These are phyloP conservation scores for Termitomyces sp. DNA, from an alignment of 768 basidiomycete species.

Conservation along the genomic window DNA sequence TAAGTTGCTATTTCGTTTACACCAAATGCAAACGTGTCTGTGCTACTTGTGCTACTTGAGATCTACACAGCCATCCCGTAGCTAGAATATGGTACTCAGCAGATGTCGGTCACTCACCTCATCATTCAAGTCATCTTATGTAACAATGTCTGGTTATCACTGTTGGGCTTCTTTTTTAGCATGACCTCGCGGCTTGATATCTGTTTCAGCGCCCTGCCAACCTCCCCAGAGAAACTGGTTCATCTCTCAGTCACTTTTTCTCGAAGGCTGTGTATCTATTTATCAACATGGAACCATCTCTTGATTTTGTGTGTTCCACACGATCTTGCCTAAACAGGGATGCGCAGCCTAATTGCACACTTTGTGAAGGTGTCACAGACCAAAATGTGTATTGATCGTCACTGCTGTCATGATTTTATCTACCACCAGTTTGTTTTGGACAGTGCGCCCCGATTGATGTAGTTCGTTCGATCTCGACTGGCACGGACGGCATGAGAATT, in stretches of 20 bases:
- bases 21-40: background rate
- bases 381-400: constrained; percentile 9
- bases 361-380: constrained; percentile 10
- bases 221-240: constrained; percentile 10
- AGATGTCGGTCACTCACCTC: background rate
- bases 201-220: constrained; percentile 21
- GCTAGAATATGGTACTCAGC: constrained; percentile 3
- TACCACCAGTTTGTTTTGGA: constrained; percentile 2
- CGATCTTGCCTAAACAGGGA: constrained; percentile 16
- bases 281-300: constrained; percentile 8
- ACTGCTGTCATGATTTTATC: constrained; percentile 16
- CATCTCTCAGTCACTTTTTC: constrained; percentile 5
- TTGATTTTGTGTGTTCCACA: constrained; percentile 11
- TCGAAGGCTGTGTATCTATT: constrained; percentile 16
- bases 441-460: constrained; percentile 8
- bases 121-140: constrained; percentile 5
- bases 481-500: constrained; percentile 8
- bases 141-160: constrained; percentile 14
- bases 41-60: background rate
- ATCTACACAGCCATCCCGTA: constrained; percentile 10
- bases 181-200: constrained; percentile 9
- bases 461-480: constrained; percentile 7
- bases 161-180: constrained; percentile 10
- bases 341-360: constrained; percentile 12
- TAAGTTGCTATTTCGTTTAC: background rate